Conservation (phyloP, 2,329 filamentous ascomycete species). For the Verticillium nubilum region DNA sequence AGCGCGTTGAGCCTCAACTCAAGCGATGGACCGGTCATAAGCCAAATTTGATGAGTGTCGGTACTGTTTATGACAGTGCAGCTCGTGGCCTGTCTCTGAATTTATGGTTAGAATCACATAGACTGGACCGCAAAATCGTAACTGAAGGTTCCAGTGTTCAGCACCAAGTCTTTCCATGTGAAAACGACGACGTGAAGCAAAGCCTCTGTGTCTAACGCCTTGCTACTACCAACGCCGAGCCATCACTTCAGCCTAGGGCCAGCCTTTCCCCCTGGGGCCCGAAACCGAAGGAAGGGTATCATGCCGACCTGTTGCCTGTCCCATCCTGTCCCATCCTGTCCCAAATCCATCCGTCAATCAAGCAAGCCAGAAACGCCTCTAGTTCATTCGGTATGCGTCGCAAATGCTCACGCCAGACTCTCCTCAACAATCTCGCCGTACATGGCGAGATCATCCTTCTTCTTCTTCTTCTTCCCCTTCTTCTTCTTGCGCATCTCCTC, state of each 20-base stretch:
- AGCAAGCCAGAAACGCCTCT: background rate
- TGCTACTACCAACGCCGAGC: background rate
- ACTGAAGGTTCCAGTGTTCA: background rate
- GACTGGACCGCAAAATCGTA: background rate
- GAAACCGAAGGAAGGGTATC: background rate
- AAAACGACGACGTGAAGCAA: background rate
- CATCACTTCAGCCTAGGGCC: background rate
- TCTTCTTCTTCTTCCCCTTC: constrained; percentile 22
- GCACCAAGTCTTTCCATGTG: background rate
- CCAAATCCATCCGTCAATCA: background rate
- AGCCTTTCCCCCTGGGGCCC: background rate
- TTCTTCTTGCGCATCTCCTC: constrained; percentile 22
- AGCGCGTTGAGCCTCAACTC: background rate
- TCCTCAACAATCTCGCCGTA: constrained; percentile 12
- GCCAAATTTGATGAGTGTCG: too few relatives aligned
- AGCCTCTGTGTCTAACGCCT: background rate
- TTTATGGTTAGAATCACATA: background rate
- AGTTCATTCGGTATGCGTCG: too few relatives aligned
- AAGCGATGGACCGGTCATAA: background rate
- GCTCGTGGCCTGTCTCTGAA: too few relatives aligned
- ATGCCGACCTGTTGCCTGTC: background rate
- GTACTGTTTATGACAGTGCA: too few relatives aligned
- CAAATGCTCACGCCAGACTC: background rate
- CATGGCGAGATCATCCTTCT: constrained; percentile 23
- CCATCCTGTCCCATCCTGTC: background rate